Base-by-base conservation (phyloP, 2,329 filamentous ascomycete genomes). In the Penicillium capsulatum region DNA sequence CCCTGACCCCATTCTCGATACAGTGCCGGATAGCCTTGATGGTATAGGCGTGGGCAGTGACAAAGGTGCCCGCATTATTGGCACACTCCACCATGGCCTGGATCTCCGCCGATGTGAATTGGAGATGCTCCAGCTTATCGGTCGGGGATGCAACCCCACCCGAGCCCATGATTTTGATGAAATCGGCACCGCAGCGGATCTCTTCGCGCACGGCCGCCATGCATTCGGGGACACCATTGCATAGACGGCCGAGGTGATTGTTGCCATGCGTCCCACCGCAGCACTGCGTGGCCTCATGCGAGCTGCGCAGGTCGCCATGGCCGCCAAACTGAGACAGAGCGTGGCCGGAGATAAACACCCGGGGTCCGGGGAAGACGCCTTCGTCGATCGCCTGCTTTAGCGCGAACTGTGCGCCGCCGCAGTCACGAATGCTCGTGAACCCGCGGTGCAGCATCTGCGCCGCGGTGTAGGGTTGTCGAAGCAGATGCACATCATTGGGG, bases 361-460 rank as follows among this genome's bases (percentile, higher is more conserved):
- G 59, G 0, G 77, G 78, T 0, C 76, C 78, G 2, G 71, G 69
- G 32, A 76, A 70, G 0, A 79, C 67, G 7, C 71, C 71, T 17
- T 81, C 75, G 1, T 66, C 68, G n/a, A 81, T 67, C 1, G 53
- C 50, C 32, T 61, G 50, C 36, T 59, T 59, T 11, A 82, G 60
- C 2, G 77, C 73, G 0, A 74, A 58, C 1, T 68, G 65, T 0
- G 77, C 77, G 5, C 79, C 79, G 2, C 77, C 78, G 22, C 73
- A 77, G 52, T 82, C 78, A 8, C 79, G 70, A 1, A 77, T 68
- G 4, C 67, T 75, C 2, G 79, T 82, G 60, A 80, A 81, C 0
- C 79, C 78, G 9, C 77, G 69, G 30, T 63, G 59, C 0, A 81
- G 67, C 62, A 79, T 80, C 44, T 76, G 67, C 3, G 47, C 38